Evolutionary conservation across 2,329 filamentous ascomycete species (phyloP), one percentile per base, ranked within the genome.

Genomic region (Trichoderma aggressivum): DNA sequence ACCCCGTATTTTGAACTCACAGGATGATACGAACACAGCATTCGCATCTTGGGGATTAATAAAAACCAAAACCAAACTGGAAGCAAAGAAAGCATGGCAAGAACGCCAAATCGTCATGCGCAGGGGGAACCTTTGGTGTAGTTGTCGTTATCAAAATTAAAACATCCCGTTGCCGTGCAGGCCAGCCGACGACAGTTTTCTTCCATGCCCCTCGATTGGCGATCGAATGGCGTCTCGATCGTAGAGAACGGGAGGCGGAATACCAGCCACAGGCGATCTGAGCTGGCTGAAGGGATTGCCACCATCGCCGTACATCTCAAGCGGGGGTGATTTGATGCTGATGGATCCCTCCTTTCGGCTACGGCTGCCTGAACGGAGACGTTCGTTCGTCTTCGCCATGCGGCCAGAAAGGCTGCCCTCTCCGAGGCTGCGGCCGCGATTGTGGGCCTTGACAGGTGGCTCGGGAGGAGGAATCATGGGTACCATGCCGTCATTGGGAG

Each of bases 301-400:
- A 73, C 81, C 84, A 76, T 86, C 84, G 72, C 84, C 83, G 24
- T 81, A 82, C 24, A 79, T 79, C 32, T 80, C 78, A 36, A 78
- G 73, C 6, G 74, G 73, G 8, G 77, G 75, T 34, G 75, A 78
- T 72, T 74, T 79, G 72, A 75, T 62, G 56, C 72, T 74, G 12
- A 55, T 30, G 28, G 67, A 55, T 55, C 74, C 73, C 72, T 83
- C 84, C 74, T 86, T 87, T 56, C 85, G 84, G 64, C 84, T 85
- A 18, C 88, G 86, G 77, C 88, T 90, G 2, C 82, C 88, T 5
- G 88, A 90, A 24, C 88, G 85, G 76, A 90, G 85, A 61, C 87
- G 85, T 75, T 90, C 88, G 0, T 88, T 88, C 0, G 87, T 87
- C 60, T 88, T 87, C 71, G 84, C 85, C 73, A 89, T 79, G 36